A percentile compares a stretch with the other conserved stretches of the same genome.
Conservation (phyloP, 441 rosid species). For the Euphorbia schlechtendalii region DNA sequence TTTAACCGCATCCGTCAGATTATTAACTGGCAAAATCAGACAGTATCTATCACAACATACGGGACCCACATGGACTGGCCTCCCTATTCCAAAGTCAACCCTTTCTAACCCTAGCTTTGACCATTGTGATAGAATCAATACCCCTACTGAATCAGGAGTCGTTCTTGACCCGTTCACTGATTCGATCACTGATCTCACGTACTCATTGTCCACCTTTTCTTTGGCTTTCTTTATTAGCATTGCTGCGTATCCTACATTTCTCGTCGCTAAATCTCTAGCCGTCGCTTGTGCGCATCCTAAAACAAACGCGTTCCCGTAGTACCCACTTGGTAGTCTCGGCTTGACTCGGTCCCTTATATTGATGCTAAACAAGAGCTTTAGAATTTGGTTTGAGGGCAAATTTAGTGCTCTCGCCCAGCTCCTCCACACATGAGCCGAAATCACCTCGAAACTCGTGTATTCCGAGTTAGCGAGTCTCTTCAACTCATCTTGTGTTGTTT, state of each 20-base stretch:
- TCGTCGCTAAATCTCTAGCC: slow-evolving; percentile 47
- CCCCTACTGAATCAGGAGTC: slow-evolving; percentile 67
- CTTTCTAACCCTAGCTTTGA: slow-evolving; percentile 65
- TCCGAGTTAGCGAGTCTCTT: slow-evolving; percentile 35
- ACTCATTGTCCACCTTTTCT: slow-evolving; percentile 44
- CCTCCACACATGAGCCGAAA: slow-evolving; percentile 77
- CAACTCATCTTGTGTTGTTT: slow-evolving; percentile 37
- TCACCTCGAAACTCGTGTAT: slow-evolving; percentile 62
- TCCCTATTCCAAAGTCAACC: slow-evolving; percentile 79
- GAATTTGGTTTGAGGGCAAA: slow-evolving; percentile 47
- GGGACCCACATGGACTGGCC: slow-evolving; percentile 57
- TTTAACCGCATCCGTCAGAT: slow-evolving; percentile 50
- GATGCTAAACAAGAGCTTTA: slow-evolving; percentile 68
- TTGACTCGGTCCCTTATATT: slow-evolving; percentile 56
- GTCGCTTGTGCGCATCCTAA: slow-evolving; percentile 60
- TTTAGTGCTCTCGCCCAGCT: slow-evolving; percentile 71
- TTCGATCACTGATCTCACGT: slow-evolving; percentile 51
- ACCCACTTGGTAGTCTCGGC: slow-evolving; percentile 63
- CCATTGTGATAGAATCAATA: slow-evolving; percentile 72
- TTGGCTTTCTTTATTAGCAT: slow-evolving; percentile 58
- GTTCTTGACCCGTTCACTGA: slow-evolving; percentile 46
- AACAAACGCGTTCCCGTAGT: slow-evolving; percentile 82
- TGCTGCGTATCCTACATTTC: slow-evolving; percentile 44
- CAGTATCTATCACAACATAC: slow-evolving; percentile 64
- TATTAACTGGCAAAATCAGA: slow-evolving; percentile 50